Evolutionary conservation across 148 eudicot species (phyloP), one percentile per base, ranked within the genome.

Genomic region (Chenopodium berlandieri): DNA sequence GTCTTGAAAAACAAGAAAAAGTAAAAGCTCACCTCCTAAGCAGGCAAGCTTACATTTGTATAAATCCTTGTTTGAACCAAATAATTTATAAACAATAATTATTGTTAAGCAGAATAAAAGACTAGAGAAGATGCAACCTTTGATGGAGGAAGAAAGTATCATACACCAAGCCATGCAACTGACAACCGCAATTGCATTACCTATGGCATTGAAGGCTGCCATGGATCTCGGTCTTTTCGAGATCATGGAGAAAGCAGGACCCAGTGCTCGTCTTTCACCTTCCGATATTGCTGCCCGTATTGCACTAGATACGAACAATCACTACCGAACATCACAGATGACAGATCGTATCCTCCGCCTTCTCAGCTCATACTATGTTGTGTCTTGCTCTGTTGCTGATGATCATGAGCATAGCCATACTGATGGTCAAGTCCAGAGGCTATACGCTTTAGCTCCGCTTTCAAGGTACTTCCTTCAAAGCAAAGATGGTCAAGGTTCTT

Each of bases 141-240:
- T 30, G 3, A 73, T 46, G 19, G 76, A 73, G 56, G 56, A 48
- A n/a, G 76, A 73, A 48, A 48, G 4, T 46, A 48, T 0, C 23
- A 23, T 73, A 17, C 76, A 73, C 4, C 46, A 63, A n/a, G 89
- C 75, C 16, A 78, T 87, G 82, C 76, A 79, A n/a, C 50, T 85
- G 12, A 78, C 80, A 9, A 60, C 73, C 9, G 88, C 84, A 64
- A 75, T 80, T 1, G 73, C 82, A n/a, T 81, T 84, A 14, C 90
- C 87, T 4, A 84, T 84, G 88, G 81, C 81, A 20, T 46, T 86
- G 9, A 88, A 79, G 75, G 75, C 86, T 22, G 84, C 84, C 20
- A 72, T 84, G 1, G 90, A 88, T 63, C 82, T 88, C 7, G 75
- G 82, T 17, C 60, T 88, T 2, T 74, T 88, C 12, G 88, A 86